A percentile compares a stretch with the other conserved stretches of the same genome.
phyloP scores from a whole-genome alignment of 768 basidiomycete species.

The Naganishia vaughanmartiniae region DNA sequence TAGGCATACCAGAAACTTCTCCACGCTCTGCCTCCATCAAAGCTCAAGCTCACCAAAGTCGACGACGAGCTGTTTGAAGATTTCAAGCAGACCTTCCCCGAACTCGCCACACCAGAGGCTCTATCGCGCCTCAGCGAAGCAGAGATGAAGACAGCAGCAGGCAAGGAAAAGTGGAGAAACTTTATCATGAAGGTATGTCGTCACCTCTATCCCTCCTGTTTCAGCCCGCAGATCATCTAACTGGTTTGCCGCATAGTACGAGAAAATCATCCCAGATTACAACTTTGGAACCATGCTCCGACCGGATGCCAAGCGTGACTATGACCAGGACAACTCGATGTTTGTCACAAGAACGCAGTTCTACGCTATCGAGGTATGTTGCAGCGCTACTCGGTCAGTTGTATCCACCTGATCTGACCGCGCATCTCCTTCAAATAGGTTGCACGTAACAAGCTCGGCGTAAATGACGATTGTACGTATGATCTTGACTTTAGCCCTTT shows the following conservation, averaged over 20 bases:
- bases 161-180: conserved; percentile 85
- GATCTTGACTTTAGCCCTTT: not conserved
- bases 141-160: conserved; percentile 80
- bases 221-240: not conserved
- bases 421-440: conserved; percentile 60
- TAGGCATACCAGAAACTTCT: conserved; percentile 95
- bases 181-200: conserved; percentile 63
- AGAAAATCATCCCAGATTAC: conserved; percentile 84
- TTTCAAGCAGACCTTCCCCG: conserved; percentile 74
- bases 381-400: not conserved
- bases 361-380: conserved; percentile 78
- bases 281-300: conserved; percentile 96
- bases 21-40: conserved; percentile 70
- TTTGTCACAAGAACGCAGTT: conserved; percentile 77
- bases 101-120: conserved; percentile 57
- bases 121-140: conserved; percentile 75
- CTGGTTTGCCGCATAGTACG: conserved; percentile 60
- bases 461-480: conserved; percentile 64
- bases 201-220: not conserved
- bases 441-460: conserved; percentile 80
- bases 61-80: conserved; percentile 90
- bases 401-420: not conserved
- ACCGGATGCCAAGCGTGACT: conserved; percentile 72
- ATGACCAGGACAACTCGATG: conserved; percentile 87
- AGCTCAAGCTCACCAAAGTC: conserved; percentile 74